phyloP scores from a whole-genome alignment of 202 grass and related monocot genomes.

The Brachypodium distachyon region DNA sequence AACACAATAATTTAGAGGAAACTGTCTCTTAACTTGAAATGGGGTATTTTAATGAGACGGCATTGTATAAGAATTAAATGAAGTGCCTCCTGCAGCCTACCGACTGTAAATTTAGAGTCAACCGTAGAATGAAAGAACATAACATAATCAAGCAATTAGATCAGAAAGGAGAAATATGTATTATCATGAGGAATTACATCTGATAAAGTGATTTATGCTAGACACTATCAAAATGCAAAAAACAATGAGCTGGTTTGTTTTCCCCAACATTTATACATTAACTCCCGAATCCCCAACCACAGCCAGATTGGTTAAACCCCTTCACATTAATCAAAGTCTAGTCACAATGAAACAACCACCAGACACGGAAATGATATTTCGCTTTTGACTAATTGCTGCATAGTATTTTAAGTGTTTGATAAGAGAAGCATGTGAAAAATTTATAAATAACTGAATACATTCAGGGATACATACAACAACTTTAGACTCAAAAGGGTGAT shows the following conservation, averaged over 20 bases:
- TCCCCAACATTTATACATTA: background rate
- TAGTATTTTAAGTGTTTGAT: background rate
- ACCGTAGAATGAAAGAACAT: background rate
- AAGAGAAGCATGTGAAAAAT: background rate
- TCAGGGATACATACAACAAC: conserved; percentile 20
- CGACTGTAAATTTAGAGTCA: background rate
- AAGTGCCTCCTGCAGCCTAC: background rate
- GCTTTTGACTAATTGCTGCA: background rate
- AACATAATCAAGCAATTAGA: background rate
- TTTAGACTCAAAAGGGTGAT: conserved; percentile 51
- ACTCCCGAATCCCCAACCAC: background rate
- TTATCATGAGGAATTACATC: background rate
- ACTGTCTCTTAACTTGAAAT: background rate
- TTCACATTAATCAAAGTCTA: background rate
- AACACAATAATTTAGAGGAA: too few relatives aligned
- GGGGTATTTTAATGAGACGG: background rate
- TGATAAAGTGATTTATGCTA: background rate
- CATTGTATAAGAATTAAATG: background rate
- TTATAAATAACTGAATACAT: background rate
- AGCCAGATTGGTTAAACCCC: background rate
- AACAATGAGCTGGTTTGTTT: background rate
- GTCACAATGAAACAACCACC: background rate
- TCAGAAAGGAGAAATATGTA: background rate
- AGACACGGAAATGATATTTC: background rate
- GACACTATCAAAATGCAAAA: background rate